Evolutionary conservation across 805 yeast genomes (phyloP).

Genomic region (Myxozyma neglecta): DNA sequence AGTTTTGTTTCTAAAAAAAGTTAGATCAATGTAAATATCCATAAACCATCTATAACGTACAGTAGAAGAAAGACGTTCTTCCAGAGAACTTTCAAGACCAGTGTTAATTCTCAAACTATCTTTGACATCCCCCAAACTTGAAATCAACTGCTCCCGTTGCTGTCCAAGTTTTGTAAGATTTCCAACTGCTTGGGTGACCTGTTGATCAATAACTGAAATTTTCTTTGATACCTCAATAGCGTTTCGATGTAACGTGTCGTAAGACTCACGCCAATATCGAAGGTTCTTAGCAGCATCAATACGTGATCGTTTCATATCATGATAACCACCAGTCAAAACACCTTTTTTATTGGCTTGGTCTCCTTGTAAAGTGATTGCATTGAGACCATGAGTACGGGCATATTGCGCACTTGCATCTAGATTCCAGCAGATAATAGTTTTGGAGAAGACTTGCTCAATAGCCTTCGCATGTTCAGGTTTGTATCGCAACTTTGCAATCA

Average conservation of each 20-base stretch:
- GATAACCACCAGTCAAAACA: slow-evolving; percentile 83
- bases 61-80: slow-evolving; percentile 18
- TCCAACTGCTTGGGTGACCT: slow-evolving; percentile 53
- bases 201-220: slow-evolving; percentile 50
- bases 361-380: slow-evolving; percentile 88
- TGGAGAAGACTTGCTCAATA: slow-evolving; percentile 76
- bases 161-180: slow-evolving; percentile 42
- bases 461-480: slow-evolving; percentile 62
- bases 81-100: slow-evolving; percentile 10
- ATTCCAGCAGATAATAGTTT: slow-evolving; percentile 71
- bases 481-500: slow-evolving; percentile 69
- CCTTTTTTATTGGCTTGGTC: slow-evolving; percentile 85
- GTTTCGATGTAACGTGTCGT: slow-evolving; percentile 45
- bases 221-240: slow-evolving; percentile 44
- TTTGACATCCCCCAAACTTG: slow-evolving; percentile 48
- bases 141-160: slow-evolving; percentile 47
- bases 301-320: slow-evolving; percentile 66
- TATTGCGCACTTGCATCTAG: slow-evolving; percentile 67
- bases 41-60: slow-evolving; percentile 31
- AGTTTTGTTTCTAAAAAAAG: slow-evolving; percentile 40
- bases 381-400: slow-evolving; percentile 59
- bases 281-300: slow-evolving; percentile 66
- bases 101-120: slow-evolving; percentile 38
- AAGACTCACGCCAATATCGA: slow-evolving; percentile 52
- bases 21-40: slow-evolving; percentile 27